Evolutionary conservation across 2,329 filamentous ascomycete genomes (phyloP), one percentile per base, ranked within the genome.

Genomic region (Aspergillus puulaauensis): DNA sequence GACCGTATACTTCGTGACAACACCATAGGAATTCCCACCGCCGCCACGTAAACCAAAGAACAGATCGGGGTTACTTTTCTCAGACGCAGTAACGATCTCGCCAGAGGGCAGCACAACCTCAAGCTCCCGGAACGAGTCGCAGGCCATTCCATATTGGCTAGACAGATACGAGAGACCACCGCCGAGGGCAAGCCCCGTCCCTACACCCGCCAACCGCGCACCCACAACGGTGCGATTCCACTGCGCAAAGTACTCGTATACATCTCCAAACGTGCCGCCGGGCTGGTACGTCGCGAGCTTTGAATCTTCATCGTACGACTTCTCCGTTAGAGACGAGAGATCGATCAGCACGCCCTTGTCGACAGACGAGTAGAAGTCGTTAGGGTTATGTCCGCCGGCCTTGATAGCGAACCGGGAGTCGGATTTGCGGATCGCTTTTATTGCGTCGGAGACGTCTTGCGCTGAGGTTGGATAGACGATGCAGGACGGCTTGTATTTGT

Each of bases 11-110:
- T 43, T 43, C 3, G 55, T 66, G 3, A 87, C 83, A 6, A 86
- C 75, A 3, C 77, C 85, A 61, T 82, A 88, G 41, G 79, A 86
- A n/a, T 84, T 83, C 11, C 78, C 82, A 2, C 86, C 85, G 0
- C 85, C 84, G 4, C 85, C 85, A 44, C 77, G 77, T 1, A 87
- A 70, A 1, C 85, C 86, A 84, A 83, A 88, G 73, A 83, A 87
- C 1, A 88, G 73, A 49, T 87, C 85, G 0, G 73, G 55, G 62
- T 87, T 83, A 23, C 79, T 46, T 0, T 58, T 63, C 1, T 74
- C 75, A 3, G 76, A 80, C 0, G 83, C 83, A 3, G 70, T 79
- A 1, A 85, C 63, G 19, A 80, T 64, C n/a, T 76, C 56, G 6
- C 84, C 83, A 12, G 68, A 66, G 1, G 77, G 80, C 9, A 80